Evolutionary conservation across 2,329 filamentous ascomycete species (phyloP), one percentile per base, ranked within the genome.

Genomic region (Hypoxylon sp.): DNA sequence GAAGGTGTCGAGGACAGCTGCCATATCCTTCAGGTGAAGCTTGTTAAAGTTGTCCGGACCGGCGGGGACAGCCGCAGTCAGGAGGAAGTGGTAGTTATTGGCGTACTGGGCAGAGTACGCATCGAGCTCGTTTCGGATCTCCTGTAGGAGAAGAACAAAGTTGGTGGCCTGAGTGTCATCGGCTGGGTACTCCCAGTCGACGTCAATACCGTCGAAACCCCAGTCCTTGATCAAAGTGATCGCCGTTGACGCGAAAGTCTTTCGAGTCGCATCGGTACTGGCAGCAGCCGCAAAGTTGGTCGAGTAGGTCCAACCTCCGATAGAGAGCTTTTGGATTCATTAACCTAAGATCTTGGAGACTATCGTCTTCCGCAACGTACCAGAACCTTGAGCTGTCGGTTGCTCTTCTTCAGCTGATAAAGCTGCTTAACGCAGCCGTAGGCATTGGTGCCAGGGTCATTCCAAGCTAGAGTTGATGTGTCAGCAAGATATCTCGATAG

Each of bases 241-340:
- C 1, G 92, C 88, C 2, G 86, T 87, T 49, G 85, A 80, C 5
- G 93, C 93, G 79, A 97, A 97, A 1, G 73, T 86, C 36, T 83
- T 79, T 14, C 93, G 86, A 14, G 87, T 89, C 2, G 83, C 79
- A 0, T 85, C 84, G 0, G 90, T 91, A 65, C 87, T 88, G 9
- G 90, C 88, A 0, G 90, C 90, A 1, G 83, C 82, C 0, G 91
- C 84, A 76, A 97, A 95, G 78, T 93, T 93, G 72, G 85, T 82
- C 1, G 91, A 93, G 79, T 93, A 96, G 0, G 92, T 94, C 91
- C 91, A 97, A 30, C 94, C 93, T 51, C 94, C 94, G 70, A 97
- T 93, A 51, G 89, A 92, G 3, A 97, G 85, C 21, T 38, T 43
- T 43, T 41, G 2, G 38, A n/a, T 17, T 10, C 21, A 2, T 43